Base-by-base conservation (phyloP, 768 basidiomycete species). In the Phlebiopsis flavidoalba region DNA sequence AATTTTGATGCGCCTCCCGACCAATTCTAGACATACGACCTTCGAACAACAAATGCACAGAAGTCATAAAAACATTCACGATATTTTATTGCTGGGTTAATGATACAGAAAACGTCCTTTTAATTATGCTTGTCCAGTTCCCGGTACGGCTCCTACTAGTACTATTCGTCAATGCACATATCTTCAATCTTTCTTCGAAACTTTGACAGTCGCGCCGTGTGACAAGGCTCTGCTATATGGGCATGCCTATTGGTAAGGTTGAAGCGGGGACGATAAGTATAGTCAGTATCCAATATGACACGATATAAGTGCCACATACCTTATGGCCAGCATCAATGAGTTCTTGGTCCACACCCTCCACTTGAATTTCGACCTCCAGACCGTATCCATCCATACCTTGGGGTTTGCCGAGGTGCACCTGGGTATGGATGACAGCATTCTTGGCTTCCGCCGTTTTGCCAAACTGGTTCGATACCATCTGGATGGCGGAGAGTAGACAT, bases 401-500 rank as follows among this genome's bases (percentile, higher is more conserved):
- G 3, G 89, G 80, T 64, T 80, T 77, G 5, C 89, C 89, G 43
- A 91, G 76, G 53, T 82, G 77, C 12, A 91, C 89, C 36, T 72
- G 77, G 0, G 84, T 76, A 60, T 83, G 81, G 36, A 91, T 81
- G n/a, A 81, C 77, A 1, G 87, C 89, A 15, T 83, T 77, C 51
- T 80, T 77, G 0, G 79, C 83, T 61, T 77, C 77, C 0, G 85
- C 83, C 35, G 73, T 70, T 71, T 85, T 86, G 19, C 85, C 85
- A 64, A 77, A 66, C 21, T 77, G 72, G 21, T 77, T 74, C 0
- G 88, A 87, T 35, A 80, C 74, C 46, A 81, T 67, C 68, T 89
- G 88, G 57, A 91, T 70, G 0, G 89, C 90, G 5, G 87, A 85
- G 0, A 91, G 77, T 69, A 91, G 80, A 67, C 89, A 91, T 3